Base-by-base conservation (phyloP, 1,139 yeast species). In the Yamadazyma triangularis region DNA sequence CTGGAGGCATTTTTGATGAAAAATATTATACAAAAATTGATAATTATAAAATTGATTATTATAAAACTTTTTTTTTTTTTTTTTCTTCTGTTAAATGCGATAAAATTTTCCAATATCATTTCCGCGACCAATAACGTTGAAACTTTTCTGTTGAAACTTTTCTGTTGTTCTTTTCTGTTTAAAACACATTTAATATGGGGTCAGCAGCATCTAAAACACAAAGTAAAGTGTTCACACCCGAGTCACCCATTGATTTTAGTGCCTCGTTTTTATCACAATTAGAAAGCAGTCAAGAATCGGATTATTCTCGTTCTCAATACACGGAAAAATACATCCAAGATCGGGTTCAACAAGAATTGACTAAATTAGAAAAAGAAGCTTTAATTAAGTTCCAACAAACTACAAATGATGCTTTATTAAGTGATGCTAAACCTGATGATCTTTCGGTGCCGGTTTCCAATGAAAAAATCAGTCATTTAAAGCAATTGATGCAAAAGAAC, bases 1-100 rank as follows among this genome's bases (percentile, higher is more conserved):
- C 86, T 60, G 95, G 95, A 46, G 95, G 94, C 94, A 84, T 84
- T 30, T 4, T 34, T 12, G n/a, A n/a, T n/a, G n/a, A n/a, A n/a
- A n/a, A n/a, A n/a, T n/a, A n/a, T n/a, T n/a, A n/a, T n/a, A n/a
- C n/a, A n/a, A n/a, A n/a, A n/a, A n/a, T n/a, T n/a, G n/a, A n/a
- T n/a, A n/a, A n/a, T n/a, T n/a, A n/a, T n/a, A n/a, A n/a, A n/a
- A n/a, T n/a, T n/a, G n/a, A n/a, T n/a, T n/a, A n/a, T n/a, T n/a
- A n/a, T n/a, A n/a, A n/a, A n/a, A n/a, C n/a, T n/a, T n/a, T n/a
- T n/a, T n/a, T n/a, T n/a, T n/a, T n/a, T n/a, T n/a, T n/a, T n/a
- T n/a, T n/a, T n/a, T n/a, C n/a, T n/a, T n/a, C n/a, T n/a, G n/a
- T n/a, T n/a, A n/a, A n/a, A n/a, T n/a, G n/a, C n/a, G n/a, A n/a